Base-by-base conservation (phyloP, 345 rosid species). In the Aquilaria sinensis region DNA sequence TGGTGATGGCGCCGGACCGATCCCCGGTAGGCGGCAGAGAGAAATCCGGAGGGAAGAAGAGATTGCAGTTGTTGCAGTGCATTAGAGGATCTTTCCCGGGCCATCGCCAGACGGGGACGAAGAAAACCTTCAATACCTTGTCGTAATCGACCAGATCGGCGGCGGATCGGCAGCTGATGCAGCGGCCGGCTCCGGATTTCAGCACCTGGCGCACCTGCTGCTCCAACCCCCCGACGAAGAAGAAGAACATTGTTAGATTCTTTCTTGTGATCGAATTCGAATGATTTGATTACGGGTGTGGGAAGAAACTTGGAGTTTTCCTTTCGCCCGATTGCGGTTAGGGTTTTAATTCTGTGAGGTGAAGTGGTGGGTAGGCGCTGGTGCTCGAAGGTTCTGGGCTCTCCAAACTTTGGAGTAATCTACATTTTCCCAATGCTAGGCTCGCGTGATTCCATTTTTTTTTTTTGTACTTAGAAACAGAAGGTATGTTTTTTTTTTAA, bases 61-160 rank as follows among this genome's bases (percentile, higher is more conserved):
- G 73, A 60, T 83, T 62, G 66, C 98, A 93, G 32, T 64, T 70
- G 64, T 61, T 60, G 70, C 98, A 90, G 64, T 80, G 65, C 69
- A 88, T 34, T 14, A 81, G 65, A 30, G 83, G 87, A 0, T 86
- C 86, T 63, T 86, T 83, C 0, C 77, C 96, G 0, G 92, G 94
- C 94, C 97, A 90, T 67, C 72, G 86, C 96, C 97, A 90, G 46
- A 85, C 88, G 9, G 97, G 92, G 60, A 93, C 74, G 64, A 93
- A 93, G 82, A 93, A 93, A 10, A 79, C 65, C 75, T 89, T 92
- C 57, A 92, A 73, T 8, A 88, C 94, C 53, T 90, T 90, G 45
- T 93, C 97, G 81, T 81, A 90, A 0, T 90, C 86, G 3, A 93
- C 96, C 31, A 90, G 87, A 74, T 93, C 97, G 16, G 96, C 96